Conservation (phyloP, 139 green algal genomes). For the Chlamydomonas sp. region DNA sequence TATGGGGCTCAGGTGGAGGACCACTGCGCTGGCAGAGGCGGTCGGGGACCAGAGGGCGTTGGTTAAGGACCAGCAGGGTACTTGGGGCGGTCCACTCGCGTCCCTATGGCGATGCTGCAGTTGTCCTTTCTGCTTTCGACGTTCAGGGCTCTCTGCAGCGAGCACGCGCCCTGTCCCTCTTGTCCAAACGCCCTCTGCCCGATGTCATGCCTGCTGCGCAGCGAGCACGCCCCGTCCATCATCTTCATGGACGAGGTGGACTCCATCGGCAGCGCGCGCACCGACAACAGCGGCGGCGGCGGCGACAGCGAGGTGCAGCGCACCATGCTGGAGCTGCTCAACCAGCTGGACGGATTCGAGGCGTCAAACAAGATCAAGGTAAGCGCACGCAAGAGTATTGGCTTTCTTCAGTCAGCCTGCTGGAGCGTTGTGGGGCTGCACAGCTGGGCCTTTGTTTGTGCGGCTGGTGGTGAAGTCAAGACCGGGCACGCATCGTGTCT, state of each 20-base stretch:
- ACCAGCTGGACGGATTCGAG: slow-evolving; percentile 99
- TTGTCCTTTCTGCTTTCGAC: too few species aligned
- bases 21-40: too few species aligned
- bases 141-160: too few species aligned
- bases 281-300: slow-evolving; percentile 82
- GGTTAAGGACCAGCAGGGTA: too few species aligned
- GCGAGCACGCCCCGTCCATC: slow-evolving; percentile 95
- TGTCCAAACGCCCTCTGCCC: not conserved
- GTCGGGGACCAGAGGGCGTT: too few species aligned
- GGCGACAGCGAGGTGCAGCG: slow-evolving; percentile 99
- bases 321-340: slow-evolving; percentile 99
- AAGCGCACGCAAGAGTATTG: not conserved
- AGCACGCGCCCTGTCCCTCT: not conserved
- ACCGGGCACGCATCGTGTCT: too few species aligned
- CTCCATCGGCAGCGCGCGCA: slow-evolving; percentile 94
- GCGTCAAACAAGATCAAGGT: slow-evolving; percentile 99
- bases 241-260: slow-evolving; percentile 99
- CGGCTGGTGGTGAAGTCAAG: too few species aligned
- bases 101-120: too few species aligned
- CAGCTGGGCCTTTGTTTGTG: too few species aligned
- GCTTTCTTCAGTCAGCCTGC: not conserved
- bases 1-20: too few species aligned
- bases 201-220: slow-evolving; percentile 34
- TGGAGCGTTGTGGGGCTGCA: not conserved
- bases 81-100: too few species aligned